phyloP scores from a whole-genome alignment of 345 rosid genomes.

The Boechera stricta region DNA sequence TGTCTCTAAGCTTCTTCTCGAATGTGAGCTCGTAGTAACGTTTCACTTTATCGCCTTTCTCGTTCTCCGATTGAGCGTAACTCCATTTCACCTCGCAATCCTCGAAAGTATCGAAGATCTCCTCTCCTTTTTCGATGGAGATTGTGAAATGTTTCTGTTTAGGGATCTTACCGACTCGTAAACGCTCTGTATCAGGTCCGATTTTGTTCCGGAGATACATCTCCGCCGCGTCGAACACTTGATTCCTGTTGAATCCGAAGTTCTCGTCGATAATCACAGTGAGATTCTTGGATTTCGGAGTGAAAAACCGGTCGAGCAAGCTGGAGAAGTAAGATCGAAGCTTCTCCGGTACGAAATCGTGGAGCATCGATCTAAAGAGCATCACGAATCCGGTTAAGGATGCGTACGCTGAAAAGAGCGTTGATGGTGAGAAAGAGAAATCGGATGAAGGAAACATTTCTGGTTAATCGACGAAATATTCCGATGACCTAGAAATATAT shows the following conservation, averaged over 20 bases:
- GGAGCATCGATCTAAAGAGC: conserved; percentile 49
- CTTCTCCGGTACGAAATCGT: conserved; percentile 48
- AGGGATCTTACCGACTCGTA: conserved; percentile 50
- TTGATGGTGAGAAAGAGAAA: conserved; percentile 39
- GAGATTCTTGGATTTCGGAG: conserved; percentile 38
- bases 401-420: conserved; percentile 54
- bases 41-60: conserved; percentile 24
- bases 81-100: conserved; percentile 45
- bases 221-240: conserved; percentile 56
- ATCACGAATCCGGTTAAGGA: conserved; percentile 49
- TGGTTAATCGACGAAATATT: background rate
- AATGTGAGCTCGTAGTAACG: conserved; percentile 51
- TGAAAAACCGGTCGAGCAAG: conserved; percentile 31
- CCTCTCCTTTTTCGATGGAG: conserved; percentile 51
- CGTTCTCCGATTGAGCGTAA: conserved; percentile 33
- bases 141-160: conserved; percentile 44
- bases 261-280: conserved; percentile 49
- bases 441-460: conserved; percentile 45
- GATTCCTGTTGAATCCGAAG: conserved; percentile 44
- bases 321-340: conserved; percentile 38
- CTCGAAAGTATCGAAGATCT: conserved; percentile 46
- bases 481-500: conserved; percentile 11
- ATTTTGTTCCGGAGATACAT: conserved; percentile 55
- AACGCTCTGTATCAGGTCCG: conserved; percentile 47
- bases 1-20: conserved; percentile 49